Evolutionary conservation across 2,329 filamentous ascomycete species (phyloP), one percentile per base, ranked within the genome.

Genomic region (Fusarium subglutinans): DNA sequence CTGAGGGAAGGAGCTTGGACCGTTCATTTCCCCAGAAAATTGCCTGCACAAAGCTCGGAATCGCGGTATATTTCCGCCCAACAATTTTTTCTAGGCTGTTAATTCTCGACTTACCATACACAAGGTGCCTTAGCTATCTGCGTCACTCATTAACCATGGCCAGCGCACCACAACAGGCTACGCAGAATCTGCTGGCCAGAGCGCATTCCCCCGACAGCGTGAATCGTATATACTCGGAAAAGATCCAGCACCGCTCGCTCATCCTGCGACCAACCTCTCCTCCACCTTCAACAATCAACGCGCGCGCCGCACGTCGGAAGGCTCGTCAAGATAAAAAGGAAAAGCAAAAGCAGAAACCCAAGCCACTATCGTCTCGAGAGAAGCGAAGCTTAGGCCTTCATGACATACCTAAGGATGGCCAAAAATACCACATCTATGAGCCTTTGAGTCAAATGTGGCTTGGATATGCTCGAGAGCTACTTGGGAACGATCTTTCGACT

Each of bases 241-340:
- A 95, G 82, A 90, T 98, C 81, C 90, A 94, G 77, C 91, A 94
- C 80, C 94, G 94, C 53, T 92, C 94, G 1, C 90, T 98, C 64
- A 90, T 92, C 78, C 90, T 98, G 8, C 91, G 92, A 47, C 91
- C 94, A 12, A 92, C 91, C 28, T 94, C 93, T 0, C 93, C 94
- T 4, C 86, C 87, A 0, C 81, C 90, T 78, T 75, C 87, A 79
- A 83, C 85, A 57, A 26, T 79, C 48, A 89, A 90, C 77, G 88
- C 88, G 26, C 90, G 92, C 70, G 85, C 87, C n/a, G 84, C 84
- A 44, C 88, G 88, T 28, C 83, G 87, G 22, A 90, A 84, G 79
- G 87, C 83, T 73, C 85, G 85, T 9, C 77, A 81, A 24, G 79
- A 84, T 40, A 82, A 84, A 57, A 88, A 87, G 59, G 81, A 84